Evolutionary conservation across 768 basidiomycete species (phyloP), one percentile per base, ranked within the genome.

Genomic region (Antrodiella citrinella): DNA sequence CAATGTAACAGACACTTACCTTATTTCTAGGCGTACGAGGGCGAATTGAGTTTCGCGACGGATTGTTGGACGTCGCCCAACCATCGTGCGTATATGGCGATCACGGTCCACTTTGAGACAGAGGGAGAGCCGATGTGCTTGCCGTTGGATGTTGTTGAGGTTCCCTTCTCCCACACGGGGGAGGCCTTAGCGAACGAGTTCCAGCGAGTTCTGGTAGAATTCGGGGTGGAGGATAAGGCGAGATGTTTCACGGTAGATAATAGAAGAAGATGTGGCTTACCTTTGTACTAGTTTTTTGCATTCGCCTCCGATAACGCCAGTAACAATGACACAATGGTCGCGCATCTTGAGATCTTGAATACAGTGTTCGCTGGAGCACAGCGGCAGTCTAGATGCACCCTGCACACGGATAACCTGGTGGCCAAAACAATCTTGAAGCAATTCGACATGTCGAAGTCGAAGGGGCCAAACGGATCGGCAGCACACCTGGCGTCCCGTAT

Each of bases 41-140:
- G 69, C 0, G 26, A 45, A 1, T 38, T 72, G 2, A 68, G 53
- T 45, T 68, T 71, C 48, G 58, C 59, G 0, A 67, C 65, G 0
- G 68, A 74, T 54, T 61, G 61, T 0, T 74, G 70, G 71, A 69
- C 66, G 0, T 68, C 65, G 0, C 65, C 65, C 0, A 72, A 72
- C 48, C 64, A 71, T 39, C 45, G 56, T 3, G 66, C 63, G 0
- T 68, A 59, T 26, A 50, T 70, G 0, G 66, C 65, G 0, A 47
- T 67, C 7, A 62, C 59, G 0, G 67, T 68, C 1, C 69, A 73
- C 42, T 55, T 70, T 22, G 63, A 68, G 25, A 23, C 62, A 3
- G 43, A 69, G 0, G 67, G 69, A 0, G 45, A 51, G 4, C 65
- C 62, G 0, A 25, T 69, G 0, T 35, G 48, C 0, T 57, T 71